Base-by-base conservation (phyloP, 225 moss, liverwort and hornwort genomes). In the Pseudoscleropodium purum region DNA sequence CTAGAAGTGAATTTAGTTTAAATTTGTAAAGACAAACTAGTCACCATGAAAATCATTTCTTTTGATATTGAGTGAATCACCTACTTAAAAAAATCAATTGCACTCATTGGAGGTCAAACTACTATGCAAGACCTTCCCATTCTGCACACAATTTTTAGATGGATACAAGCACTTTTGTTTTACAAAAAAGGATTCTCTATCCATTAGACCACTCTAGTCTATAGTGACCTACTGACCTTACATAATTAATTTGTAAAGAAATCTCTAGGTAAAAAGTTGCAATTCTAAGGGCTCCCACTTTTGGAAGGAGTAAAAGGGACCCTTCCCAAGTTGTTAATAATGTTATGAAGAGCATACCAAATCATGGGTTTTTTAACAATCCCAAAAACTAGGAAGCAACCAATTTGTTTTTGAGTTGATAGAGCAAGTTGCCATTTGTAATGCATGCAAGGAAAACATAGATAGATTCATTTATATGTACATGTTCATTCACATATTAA, bases 1-100 rank as follows among this genome's bases (percentile, higher is more conserved):
- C 0, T 17, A 1, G 4, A 2, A 29, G 7, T 30, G 18, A 47
- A 18, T 47, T 41, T 11, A 15, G 41, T 21, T 72, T 26, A 68
- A n/a, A 0, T 24, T 0, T 73, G 0, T 45, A 30, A 18, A 0
- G 4, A 11, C 0, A 0, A 0, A 2, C 0, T 30, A 3, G 6
- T 47, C 30, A 30, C 0, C 0, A 0, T 74, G 3, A 6, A 30
- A 49, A 49, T 7, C 18, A 75, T 19, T 7, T 7, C 0, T 33
- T 75, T 49, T 19, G 19, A 0, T 31, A 49, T 1, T 31, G 2
- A 33, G 2, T 19, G 5, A 20, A 75, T 20, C 19, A 49, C 19
- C 2, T 75, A 33, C 7, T 18, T 18, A 4, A 11, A 18, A 25
- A 14, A 75, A 3, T 0, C 2, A 47, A 19, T 10, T 49, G 0